Evolutionary conservation across 495 filamentous ascomycete genomes (phyloP).

Genomic region (Neurospora terricola): DNA sequence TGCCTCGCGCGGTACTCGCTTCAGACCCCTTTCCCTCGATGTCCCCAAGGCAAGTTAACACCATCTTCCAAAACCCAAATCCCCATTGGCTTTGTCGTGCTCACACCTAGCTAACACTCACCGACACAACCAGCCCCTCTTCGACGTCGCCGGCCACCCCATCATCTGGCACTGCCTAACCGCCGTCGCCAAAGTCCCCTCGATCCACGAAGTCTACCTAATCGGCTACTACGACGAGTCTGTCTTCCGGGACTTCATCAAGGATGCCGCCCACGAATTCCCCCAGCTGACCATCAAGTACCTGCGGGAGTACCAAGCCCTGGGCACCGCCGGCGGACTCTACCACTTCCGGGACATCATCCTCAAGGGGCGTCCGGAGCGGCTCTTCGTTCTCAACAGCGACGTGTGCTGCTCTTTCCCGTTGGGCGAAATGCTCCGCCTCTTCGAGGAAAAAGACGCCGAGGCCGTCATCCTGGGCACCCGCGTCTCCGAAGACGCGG

Average conservation of each 20-base stretch:
- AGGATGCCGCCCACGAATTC: conserved; percentile 73
- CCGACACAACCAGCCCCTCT: conserved; percentile 63
- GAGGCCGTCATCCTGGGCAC: conserved; percentile 97
- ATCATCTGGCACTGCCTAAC: conserved; percentile 97
- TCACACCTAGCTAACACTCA: not conserved
- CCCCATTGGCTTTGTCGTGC: no score
- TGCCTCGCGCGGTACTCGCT: conserved; percentile 88
- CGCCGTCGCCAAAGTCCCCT: conserved; percentile 82
- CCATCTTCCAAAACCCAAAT: no score
- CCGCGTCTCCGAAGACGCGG: conserved; percentile 81
- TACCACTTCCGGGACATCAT: conserved; percentile 99
- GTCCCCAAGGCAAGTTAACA: conserved; percentile 70
- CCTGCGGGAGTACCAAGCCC: conserved; percentile 92
- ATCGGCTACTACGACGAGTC: conserved; percentile 98
- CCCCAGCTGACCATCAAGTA: conserved; percentile 89
- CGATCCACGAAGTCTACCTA: conserved; percentile 91
- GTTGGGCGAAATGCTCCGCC: conserved; percentile 82
- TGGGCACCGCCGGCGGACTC: conserved; percentile 91
- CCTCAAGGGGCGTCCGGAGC: conserved; percentile 87
- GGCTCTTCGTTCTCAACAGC: conserved; percentile 94
- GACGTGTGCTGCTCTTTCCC: conserved; percentile 99
- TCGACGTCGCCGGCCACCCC: conserved; percentile 95
- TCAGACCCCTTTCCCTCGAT: conserved; percentile 92
- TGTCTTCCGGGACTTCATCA: conserved; percentile 96
- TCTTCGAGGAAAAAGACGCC: conserved; percentile 92